These are phyloP conservation scores for Chloris gayana DNA, from an alignment of 176 grass and related monocot genomes.

Conservation along the genomic window DNA sequence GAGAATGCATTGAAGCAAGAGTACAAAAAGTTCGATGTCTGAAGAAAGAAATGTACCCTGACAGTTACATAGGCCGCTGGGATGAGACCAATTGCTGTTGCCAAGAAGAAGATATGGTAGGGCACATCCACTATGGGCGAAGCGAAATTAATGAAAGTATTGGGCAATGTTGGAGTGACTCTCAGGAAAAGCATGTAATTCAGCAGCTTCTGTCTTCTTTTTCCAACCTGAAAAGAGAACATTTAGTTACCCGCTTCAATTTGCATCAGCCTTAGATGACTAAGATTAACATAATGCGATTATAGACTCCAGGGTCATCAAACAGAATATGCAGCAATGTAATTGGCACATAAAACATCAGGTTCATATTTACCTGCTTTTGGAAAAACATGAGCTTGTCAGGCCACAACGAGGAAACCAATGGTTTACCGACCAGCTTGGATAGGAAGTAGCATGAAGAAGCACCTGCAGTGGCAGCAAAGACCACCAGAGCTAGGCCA, in stretches of 20 bases:
- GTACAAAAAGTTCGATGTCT: neutral
- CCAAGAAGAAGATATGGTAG: conserved; percentile 82
- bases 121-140: conserved; percentile 97
- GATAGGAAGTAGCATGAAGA: conserved; percentile 98
- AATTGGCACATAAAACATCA: no score
- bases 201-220: conserved; percentile 85
- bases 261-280: neutral
- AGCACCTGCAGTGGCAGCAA: conserved; percentile 92
- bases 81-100: conserved; percentile 82
- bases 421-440: conserved; percentile 76
- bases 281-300: neutral
- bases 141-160: conserved; percentile 98
- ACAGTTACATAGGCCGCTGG: conserved; percentile 95
- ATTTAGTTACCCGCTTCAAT: neutral
- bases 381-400: conserved; percentile 95
- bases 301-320: neutral
- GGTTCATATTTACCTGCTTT: conserved; percentile 76
- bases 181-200: conserved; percentile 99
- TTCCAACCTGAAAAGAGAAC: conserved; percentile 66
- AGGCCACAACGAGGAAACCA: conserved; percentile 88
- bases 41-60: conserved; percentile 52
- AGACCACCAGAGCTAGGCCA: conserved; percentile 84
- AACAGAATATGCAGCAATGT: neutral
- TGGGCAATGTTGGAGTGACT: conserved; percentile 91
- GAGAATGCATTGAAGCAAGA: neutral